Evolutionary conservation across 805 yeast genomes (phyloP), one percentile per base, ranked within the genome.

Genomic region (Metschnikowia similis): DNA sequence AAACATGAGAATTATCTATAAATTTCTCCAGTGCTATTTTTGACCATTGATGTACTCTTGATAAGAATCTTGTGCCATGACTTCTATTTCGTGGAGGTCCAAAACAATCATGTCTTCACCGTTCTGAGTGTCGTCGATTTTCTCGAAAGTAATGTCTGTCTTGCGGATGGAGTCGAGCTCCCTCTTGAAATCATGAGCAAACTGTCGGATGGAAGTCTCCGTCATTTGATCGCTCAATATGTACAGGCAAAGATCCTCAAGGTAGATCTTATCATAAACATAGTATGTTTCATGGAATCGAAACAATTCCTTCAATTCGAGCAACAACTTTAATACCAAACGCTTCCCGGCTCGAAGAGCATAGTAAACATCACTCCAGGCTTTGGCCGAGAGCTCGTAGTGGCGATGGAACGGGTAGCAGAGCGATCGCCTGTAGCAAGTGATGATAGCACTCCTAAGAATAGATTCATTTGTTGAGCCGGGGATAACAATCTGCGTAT

Each of bases 281-380:
- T 89, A 88, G 63, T 89, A 89, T 17, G 85, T 77, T 60, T 89
- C 96, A 62, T 89, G 96, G 61, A 71, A 85, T 51, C 96, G 75
- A 66, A 91, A 91, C 9, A 87, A 67, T 61, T 87, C 92, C 56
- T 87, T 78, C 13, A 82, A 66, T 7, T 78, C 80, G 30, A 90
- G 67, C 26, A 92, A 61, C 1, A 78, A 70, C 56, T 80, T 78
- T 34, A 90, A 69, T 0, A 91, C 76, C 11, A 78, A 74, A 44
- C 87, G 71, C 59, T 83, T 84, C 1, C 97, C 97, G 28, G 79
- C 80, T 47, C 85, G 65, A 42, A 94, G 69, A 3, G 82, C 70
- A 46, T 72, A 73, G 55, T 85, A 81, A 0, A 83, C 87, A 63
- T 88, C 96, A 34, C 80, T 76, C 95, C 96, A 88, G 1, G 83